Evolutionary conservation across 331 rosid species (phyloP).

Genomic region (Prunus yedoensis): DNA sequence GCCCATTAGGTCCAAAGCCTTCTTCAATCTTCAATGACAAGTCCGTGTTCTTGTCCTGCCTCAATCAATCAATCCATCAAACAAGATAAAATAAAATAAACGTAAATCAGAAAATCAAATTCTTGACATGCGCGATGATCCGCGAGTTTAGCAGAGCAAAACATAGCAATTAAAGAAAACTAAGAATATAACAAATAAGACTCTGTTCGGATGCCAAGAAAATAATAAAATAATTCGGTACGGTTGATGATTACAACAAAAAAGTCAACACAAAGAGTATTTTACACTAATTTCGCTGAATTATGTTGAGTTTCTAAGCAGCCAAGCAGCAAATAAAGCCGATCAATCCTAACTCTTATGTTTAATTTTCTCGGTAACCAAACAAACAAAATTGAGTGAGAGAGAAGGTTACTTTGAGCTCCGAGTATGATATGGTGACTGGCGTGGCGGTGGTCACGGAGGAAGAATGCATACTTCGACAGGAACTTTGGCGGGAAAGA

Average conservation of each 20-base stretch:
- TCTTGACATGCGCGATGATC: not conserved
- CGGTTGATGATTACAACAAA: not conserved
- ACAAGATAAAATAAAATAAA: not conserved
- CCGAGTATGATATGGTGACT: conserved; percentile 54
- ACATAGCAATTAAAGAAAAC: not conserved
- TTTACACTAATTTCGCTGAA: not conserved
- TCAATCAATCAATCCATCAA: conserved; percentile 18
- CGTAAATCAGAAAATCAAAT: not conserved
- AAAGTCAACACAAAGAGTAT: not conserved
- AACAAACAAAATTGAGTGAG: conserved; percentile 12
- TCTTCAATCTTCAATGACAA: conserved; percentile 74
- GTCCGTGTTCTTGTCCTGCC: conserved; percentile 63
- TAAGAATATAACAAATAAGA: not conserved
- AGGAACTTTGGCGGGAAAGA: conserved; percentile 31
- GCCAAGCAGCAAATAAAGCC: not conserved
- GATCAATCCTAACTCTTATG: not conserved
- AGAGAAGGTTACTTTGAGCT: conserved; percentile 40
- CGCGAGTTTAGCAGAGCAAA: not conserved
- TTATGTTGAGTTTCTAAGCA: not conserved
- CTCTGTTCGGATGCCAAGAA: not conserved
- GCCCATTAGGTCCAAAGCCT: conserved; percentile 82
- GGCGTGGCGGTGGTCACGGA: conserved; percentile 41
- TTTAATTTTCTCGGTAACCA: not conserved
- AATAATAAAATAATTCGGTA: not conserved
- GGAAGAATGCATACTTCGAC: conserved; percentile 39